Percentiles rank a stretch among this genome's conserved stretches.
phyloP scores from a whole-genome alignment of 768 basidiomycete genomes.

The Hypholoma sublateritium region DNA sequence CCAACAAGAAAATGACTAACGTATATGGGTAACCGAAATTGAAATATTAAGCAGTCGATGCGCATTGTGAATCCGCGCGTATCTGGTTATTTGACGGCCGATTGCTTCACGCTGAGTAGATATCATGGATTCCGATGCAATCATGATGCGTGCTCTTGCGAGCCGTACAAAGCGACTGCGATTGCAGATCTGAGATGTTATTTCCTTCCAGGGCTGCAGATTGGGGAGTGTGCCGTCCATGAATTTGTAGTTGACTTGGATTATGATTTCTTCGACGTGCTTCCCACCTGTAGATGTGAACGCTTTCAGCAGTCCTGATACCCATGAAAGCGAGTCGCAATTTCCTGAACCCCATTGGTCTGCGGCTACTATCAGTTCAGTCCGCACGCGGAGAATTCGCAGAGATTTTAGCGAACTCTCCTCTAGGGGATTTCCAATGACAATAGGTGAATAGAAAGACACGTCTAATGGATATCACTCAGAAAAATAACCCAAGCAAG shows the following conservation, averaged over 20 bases:
- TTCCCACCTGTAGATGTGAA: neutral
- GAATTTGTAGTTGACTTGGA: slow-evolving; percentile 8
- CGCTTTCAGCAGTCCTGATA: neutral
- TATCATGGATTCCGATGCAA: neutral
- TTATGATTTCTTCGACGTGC: slow-evolving; percentile 4
- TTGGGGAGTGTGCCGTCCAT: neutral
- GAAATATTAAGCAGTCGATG: neutral
- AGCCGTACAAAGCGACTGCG: neutral
- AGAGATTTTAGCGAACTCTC: neutral
- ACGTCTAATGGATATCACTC: neutral
- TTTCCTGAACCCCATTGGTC: neutral
- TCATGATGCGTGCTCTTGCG: neutral
- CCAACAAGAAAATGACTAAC: neutral
- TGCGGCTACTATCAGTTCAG: neutral
- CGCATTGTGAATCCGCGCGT: slow-evolving; percentile 5
- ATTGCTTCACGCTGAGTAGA: neutral
- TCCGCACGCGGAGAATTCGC: neutral
- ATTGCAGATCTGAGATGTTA: neutral
- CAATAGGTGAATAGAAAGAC: neutral
- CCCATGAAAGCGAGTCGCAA: slow-evolving; percentile 2
- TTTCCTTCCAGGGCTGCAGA: neutral
- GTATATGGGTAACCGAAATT: neutral
- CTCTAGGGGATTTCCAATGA: neutral
- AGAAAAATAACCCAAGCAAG: too few species aligned
- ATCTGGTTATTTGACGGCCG: neutral